Percentiles rank a stretch among this genome's conserved stretches.
Evolutionary conservation across 306 rosid species (phyloP).

Genomic region (Sindora glabra): DNA sequence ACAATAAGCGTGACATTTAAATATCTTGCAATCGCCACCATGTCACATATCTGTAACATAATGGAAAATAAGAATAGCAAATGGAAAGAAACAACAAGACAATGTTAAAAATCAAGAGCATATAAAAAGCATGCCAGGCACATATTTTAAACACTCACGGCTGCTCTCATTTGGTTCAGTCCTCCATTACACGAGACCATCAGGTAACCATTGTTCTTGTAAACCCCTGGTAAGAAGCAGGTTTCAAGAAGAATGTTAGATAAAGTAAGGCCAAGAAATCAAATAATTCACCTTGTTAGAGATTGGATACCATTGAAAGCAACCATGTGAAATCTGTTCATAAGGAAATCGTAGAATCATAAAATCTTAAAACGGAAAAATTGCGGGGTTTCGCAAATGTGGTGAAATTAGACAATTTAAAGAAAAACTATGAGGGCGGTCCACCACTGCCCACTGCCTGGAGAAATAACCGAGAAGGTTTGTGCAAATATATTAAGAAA

Average conservation of each 20-base stretch:
- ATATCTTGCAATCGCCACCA: conserved; percentile 92
- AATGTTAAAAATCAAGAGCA: background rate
- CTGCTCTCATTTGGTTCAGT: conserved; percentile 97
- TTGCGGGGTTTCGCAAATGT: too few relatives aligned
- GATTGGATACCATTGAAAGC: too few relatives aligned
- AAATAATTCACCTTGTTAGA: too few relatives aligned
- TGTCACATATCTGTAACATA: conserved; percentile 96
- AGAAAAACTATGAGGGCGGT: too few relatives aligned
- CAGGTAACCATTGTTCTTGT: conserved; percentile 87
- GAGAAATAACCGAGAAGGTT: too few relatives aligned
- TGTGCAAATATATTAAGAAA: too few relatives aligned
- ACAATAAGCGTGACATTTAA: conserved; percentile 90
- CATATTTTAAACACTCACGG: conserved; percentile 50
- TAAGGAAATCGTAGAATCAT: background rate
- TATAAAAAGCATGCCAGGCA: background rate
- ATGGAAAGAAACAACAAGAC: background rate
- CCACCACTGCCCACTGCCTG: too few relatives aligned
- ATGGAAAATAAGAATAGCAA: background rate
- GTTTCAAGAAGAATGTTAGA: background rate
- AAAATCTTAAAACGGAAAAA: too few relatives aligned
- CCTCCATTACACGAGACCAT: conserved; percentile 98
- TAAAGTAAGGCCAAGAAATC: too few relatives aligned
- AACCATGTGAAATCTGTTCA: background rate
- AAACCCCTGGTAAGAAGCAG: conserved; percentile 45
- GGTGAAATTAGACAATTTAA: too few relatives aligned